Base-by-base conservation (phyloP, 2,329 filamentous ascomycete genomes). In the Penicillium sp. region DNA sequence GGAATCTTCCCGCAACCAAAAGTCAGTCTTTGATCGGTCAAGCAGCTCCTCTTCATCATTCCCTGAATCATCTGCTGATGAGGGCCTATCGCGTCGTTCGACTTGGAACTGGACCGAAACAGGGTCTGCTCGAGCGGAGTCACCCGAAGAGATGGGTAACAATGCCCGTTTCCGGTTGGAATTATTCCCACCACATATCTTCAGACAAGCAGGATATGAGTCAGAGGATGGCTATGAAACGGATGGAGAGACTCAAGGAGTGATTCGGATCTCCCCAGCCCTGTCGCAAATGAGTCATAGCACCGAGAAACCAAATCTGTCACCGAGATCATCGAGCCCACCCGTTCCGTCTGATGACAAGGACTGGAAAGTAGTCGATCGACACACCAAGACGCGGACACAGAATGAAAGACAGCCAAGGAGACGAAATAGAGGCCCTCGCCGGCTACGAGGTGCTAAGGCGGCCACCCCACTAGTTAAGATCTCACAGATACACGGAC, bases 21-120 rank as follows among this genome's bases (percentile, higher is more conserved):
- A 66, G 56, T 79, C 76, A 2, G 74, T 79, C 7, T 79, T 79
- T 58, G 76, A 79, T 50, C 66, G 73, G 18, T 74, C 72, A 12
- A 77, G 73, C 52, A 77, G 75, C 57, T 74, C 73, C 2, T 77
- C 75, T 0, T 76, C 74, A 1, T 78, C 74, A 0, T 65, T 68
- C 1, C 71, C 72, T 3, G 68, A 70, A n/a, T 73, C 73, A 1
- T 70, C 73, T 0, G 63, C 69, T 4, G 69, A 72, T n/a, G 71
- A 72, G 32, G 67, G 67, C 12, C 58, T 62, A 3, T 68, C 68
- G 6, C 67, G 67, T 2, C 59, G 64, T n/a, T 60, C 69, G 6
- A 74, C 69, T 1, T 66, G 64, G 54, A 67, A 67, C 43, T 65
- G 61, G 26, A 68, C 58, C 20, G 71, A 72, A 21, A 49, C 60